phyloP scores from a whole-genome alignment of 371 early-diverging fungal species.

The Haplosporangium sp. region DNA sequence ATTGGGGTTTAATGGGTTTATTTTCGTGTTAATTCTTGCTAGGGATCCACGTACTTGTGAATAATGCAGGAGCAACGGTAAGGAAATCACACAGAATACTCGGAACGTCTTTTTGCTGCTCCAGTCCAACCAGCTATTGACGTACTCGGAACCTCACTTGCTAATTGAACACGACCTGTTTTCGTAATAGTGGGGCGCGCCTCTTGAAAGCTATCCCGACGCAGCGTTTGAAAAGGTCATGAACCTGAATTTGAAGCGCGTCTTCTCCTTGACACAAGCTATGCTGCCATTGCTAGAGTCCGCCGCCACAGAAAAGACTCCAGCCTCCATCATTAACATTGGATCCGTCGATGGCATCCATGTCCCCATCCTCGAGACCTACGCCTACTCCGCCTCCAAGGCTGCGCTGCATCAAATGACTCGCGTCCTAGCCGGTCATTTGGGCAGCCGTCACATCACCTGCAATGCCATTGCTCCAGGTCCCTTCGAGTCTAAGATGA shows the following conservation, averaged over 20 bases:
- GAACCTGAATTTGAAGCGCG: constrained; percentile 88
- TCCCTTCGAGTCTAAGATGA: constrained; percentile 90
- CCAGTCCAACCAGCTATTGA: too few relatives aligned
- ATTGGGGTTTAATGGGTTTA: not conserved
- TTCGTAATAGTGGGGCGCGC: constrained; percentile 65
- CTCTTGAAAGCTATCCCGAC: constrained; percentile 74
- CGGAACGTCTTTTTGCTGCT: not conserved
- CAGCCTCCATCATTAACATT: constrained; percentile 84
- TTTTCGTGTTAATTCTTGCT: not conserved
- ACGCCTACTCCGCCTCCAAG: constrained; percentile 83
- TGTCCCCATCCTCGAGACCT: constrained; percentile 70
- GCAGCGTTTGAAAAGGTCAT: constrained; percentile 82
- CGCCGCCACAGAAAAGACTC: constrained; percentile 64
- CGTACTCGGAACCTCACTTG: not conserved
- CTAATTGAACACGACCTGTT: not conserved
- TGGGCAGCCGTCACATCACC: constrained; percentile 75
- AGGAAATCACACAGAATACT: not conserved
- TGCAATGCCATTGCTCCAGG: constrained; percentile 95
- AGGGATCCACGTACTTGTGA: constrained; percentile 87
- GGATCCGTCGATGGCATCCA: constrained; percentile 82
- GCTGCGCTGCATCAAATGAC: constrained; percentile 85
- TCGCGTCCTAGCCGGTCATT: constrained; percentile 72
- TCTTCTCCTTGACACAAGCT: constrained; percentile 86
- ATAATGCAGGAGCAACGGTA: constrained; percentile 87
- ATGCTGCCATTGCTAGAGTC: constrained; percentile 80